Percentiles rank a stretch among this genome's conserved stretches.
phyloP scores from a whole-genome alignment of 495 filamentous ascomycete species.

The Margaritispora aquatica region DNA sequence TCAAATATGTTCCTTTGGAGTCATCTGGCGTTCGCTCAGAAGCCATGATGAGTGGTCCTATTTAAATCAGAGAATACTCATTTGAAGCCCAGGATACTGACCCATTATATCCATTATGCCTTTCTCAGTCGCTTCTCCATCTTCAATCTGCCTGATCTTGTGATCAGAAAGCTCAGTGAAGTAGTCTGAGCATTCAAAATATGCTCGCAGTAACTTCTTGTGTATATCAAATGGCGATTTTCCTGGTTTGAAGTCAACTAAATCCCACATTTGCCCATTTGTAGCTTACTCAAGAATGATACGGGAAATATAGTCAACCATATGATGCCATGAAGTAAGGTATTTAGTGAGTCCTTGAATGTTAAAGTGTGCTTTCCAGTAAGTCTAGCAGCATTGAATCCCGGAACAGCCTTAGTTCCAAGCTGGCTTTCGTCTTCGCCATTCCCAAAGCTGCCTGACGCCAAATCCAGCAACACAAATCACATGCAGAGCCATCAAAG shows the following conservation, averaged over 20 bases:
- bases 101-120: conserved; percentile 18
- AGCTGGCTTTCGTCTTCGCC: conserved; percentile 36
- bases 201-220: conserved; percentile 3
- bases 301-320: conserved; percentile 45
- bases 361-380: conserved; percentile 50
- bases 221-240: conserved; percentile 13
- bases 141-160: conserved; percentile 10
- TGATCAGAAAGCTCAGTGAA: conserved; percentile 14
- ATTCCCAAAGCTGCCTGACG: conserved; percentile 50
- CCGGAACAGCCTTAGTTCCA: conserved; percentile 32
- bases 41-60: conserved; percentile 15
- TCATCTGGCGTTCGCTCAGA: conserved; percentile 7
- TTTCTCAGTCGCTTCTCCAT: conserved; percentile 6
- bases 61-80: background rate
- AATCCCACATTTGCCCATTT: too few species aligned
- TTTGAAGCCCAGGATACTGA: background rate
- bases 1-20: conserved; percentile 5
- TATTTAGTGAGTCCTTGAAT: conserved; percentile 32
- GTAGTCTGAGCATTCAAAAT: conserved; percentile 11
- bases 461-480: conserved; percentile 24
- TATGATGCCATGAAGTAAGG: conserved; percentile 41
- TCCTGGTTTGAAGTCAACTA: conserved; percentile 6
- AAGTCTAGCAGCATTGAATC: conserved; percentile 20
- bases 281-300: conserved; percentile 38
- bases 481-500: conserved; percentile 17